Base-by-base conservation (phyloP, 2,329 filamentous ascomycete genomes). In the Xylaria sp. region DNA sequence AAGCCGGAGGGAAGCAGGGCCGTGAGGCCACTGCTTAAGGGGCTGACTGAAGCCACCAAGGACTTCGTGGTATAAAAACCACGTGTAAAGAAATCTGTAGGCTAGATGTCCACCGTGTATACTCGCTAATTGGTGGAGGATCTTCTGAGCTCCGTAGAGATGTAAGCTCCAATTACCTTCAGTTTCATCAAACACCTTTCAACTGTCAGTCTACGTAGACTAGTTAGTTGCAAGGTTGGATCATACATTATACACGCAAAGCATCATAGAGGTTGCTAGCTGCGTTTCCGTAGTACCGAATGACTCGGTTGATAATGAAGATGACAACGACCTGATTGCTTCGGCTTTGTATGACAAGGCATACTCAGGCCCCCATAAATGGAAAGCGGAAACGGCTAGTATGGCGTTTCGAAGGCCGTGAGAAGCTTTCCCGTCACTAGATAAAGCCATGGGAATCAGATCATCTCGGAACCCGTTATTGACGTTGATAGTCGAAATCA, bases 181-280 rank as follows among this genome's bases (percentile, higher is more conserved):
- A 0, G 76, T 79, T 58, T 82, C 81, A 63, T 84, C 83, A 70
- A 85, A 84, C 13, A 84, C 82, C 82, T 83, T 62, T 38, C 10
- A 33, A 42, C 11, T 29, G 55, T 33, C 42, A 54, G 22, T 31
- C 20, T 15, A 45, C 1, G 17, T 22, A 15, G 27, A 51, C 1
- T 47, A 38, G 10, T 2, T 22, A 11, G 36, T 10, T n/a, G 2
- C 5, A 20, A 31, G 29, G 64, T 15, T n/a, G n/a, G 10, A 6
- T 68, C 80, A 72, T 67, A 83, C 82, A 71, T 81, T 83, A 65
- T 84, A 83, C 17, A 84, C 82, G 59, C 82, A 84, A 6, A 84
- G 77, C 82, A 85, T 84, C 83, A 84, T 82, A 7, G 80, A 83
- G 13, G 81, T 79, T 15, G 82, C 81, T 57, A 84, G 76, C 64